Conservation (phyloP, 208 protist species). For the Crithidia expoeki region DNA sequence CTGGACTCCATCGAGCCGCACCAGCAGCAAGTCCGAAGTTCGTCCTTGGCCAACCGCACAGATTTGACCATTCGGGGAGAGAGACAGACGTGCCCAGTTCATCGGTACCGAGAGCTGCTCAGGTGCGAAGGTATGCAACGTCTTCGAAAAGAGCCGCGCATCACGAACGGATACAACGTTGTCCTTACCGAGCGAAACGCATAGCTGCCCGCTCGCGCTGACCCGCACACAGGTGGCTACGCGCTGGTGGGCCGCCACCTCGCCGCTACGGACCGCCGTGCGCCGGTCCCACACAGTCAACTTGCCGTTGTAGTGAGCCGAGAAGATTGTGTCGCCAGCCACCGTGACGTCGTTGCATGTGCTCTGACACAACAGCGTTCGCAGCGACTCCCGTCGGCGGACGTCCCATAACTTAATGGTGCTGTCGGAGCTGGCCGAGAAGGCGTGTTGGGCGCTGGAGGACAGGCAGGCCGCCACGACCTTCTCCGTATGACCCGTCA, state of each 20-base stretch:
- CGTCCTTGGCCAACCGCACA: constrained; percentile 57
- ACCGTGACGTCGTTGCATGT: constrained; percentile 72
- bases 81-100: constrained; percentile 61
- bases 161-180: constrained; percentile 64
- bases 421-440: constrained; percentile 72
- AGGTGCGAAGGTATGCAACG: constrained; percentile 40
- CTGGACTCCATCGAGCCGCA: constrained; percentile 13
- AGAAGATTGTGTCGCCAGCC: constrained; percentile 51
- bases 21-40: constrained; percentile 26
- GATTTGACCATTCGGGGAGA: constrained; percentile 43
- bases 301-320: constrained; percentile 76
- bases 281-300: constrained; percentile 66
- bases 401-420: constrained; percentile 81
- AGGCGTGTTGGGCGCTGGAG: constrained; percentile 51
- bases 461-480: constrained; percentile 69
- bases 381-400: constrained; percentile 35
- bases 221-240: constrained; percentile 66
- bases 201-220: constrained; percentile 38
- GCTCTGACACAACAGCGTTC: constrained; percentile 63
- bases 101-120: constrained; percentile 42
- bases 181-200: constrained; percentile 69
- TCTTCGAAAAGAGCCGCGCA: constrained; percentile 46
- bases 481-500: constrained; percentile 73
- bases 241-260: constrained; percentile 53
- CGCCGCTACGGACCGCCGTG: constrained; percentile 25